A percentile compares a stretch with the other conserved stretches of the same genome.
phyloP scores from a whole-genome alignment of 805 yeast species.

The Scheffersomyces stipitis region DNA sequence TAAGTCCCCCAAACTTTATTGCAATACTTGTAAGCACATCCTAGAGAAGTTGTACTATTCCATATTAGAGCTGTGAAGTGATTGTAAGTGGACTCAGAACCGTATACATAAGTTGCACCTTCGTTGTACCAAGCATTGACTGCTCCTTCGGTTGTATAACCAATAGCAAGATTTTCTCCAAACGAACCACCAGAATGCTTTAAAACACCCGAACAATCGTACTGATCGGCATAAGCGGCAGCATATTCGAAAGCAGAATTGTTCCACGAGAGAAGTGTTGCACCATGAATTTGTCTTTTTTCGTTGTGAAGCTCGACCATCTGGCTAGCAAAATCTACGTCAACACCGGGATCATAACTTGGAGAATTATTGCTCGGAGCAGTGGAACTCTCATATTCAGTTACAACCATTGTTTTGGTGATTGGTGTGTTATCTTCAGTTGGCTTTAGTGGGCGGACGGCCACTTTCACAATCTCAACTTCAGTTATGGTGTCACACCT shows the following conservation, averaged over 20 bases:
- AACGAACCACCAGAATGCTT: conserved; percentile 34
- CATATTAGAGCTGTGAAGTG: conserved; percentile 43
- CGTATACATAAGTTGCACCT: conserved; percentile 29
- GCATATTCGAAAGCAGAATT: conserved; percentile 30
- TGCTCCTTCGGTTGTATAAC: conserved; percentile 33
- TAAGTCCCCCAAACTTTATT: conserved; percentile 33
- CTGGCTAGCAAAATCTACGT: conserved; percentile 14
- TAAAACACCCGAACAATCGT: conserved; percentile 35
- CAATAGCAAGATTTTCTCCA: conserved; percentile 43
- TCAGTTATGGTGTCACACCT: conserved; percentile 1
- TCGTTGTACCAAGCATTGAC: conserved; percentile 43
- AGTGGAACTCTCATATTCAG: neutral
- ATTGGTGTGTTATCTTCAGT: no score
- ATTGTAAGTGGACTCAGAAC: conserved; percentile 25
- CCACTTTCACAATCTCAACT: conserved; percentile 3
- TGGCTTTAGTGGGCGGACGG: neutral
- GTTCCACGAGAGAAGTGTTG: conserved; percentile 33
- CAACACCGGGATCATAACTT: no score
- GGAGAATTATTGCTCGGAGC: no score
- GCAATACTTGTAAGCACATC: conserved; percentile 37
- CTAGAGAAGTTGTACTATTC: conserved; percentile 31
- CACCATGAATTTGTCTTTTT: conserved; percentile 29
- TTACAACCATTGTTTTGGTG: no score
- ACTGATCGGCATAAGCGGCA: conserved; percentile 26
- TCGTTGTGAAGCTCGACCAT: conserved; percentile 29